A percentile compares a stretch with the other conserved stretches of the same genome.
Evolutionary conservation across 257 asterid genomes (phyloP).

Genomic region (Solanum sejunctum): DNA sequence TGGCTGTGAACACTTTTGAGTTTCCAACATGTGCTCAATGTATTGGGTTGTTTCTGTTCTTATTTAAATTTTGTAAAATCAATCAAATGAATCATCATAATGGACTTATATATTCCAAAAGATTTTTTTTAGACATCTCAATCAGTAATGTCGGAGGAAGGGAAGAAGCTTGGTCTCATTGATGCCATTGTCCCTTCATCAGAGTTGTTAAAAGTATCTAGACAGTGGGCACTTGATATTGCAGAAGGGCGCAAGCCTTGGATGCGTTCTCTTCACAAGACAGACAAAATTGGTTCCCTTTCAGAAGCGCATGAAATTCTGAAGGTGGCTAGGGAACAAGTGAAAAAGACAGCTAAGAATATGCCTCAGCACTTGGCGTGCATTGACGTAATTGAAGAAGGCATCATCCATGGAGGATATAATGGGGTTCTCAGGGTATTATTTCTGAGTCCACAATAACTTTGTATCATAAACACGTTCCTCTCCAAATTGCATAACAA

Average conservation of each 20-base stretch:
- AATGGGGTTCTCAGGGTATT: constrained; percentile 74
- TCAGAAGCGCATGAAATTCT: constrained; percentile 49
- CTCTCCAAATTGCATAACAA: not conserved
- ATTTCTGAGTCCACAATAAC: not conserved
- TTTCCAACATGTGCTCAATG: not conserved
- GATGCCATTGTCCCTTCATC: constrained; percentile 68
- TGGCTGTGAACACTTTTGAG: not conserved
- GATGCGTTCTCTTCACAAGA: constrained; percentile 73
- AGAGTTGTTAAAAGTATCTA: constrained; percentile 62
- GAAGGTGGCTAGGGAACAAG: constrained; percentile 60
- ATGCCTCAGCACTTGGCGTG: constrained; percentile 92
- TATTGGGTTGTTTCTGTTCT: not conserved
- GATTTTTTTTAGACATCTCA: constrained; percentile 46
- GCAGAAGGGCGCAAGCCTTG: constrained; percentile 66
- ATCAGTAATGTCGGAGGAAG: constrained; percentile 76
- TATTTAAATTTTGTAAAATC: not conserved
- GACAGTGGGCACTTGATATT: constrained; percentile 82
- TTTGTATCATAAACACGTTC: not conserved
- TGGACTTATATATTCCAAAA: not conserved
- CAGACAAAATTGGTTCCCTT: constrained; percentile 73
- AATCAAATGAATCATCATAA: not conserved
- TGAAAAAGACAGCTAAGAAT: constrained; percentile 48
- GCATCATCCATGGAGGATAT: constrained; percentile 87
- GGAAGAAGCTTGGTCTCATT: constrained; percentile 70
- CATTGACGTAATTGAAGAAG: constrained; percentile 81